Base-by-base conservation (phyloP, 371 early-diverging fungal species). In the Mucor irregularis region DNA sequence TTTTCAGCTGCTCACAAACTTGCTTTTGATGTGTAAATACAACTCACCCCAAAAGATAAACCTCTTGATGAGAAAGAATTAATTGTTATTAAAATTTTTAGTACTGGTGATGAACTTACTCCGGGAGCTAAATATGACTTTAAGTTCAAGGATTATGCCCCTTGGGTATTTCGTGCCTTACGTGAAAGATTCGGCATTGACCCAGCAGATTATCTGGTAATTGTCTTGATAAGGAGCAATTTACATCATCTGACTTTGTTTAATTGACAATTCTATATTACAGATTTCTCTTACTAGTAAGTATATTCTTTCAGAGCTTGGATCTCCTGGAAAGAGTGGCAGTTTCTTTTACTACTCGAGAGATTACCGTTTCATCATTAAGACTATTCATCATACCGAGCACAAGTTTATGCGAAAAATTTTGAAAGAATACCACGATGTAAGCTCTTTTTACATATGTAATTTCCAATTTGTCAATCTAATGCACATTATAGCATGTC, bases 331-430 rank as follows among this genome's bases (percentile, higher is more conserved):
- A 31, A 97, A 96, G 72, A 90, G 91, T 62, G 94, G 96, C 13
- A 90, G 90, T 56, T 97, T 96, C 80, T 97, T 98, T 70, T 98
- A 96, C 77, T 94, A 90, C 73, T 96, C 95, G 17, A 88, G 90
- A 64, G 98, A 98, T 79, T 96, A 93, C 73, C 90, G 97, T 13
- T 97, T 94, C 70, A 97, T 98, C 62, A 98, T 98, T 83, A 98
- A 98, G 63, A 97, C 98, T 4, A 91, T 98, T 40, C 94, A 91
- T 72, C 91, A 90, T 58, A 78, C 91, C 0, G 98, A 97, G 66
- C 97, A 97, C 71, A 90, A 88, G 64, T 95, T 93, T 58, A 78
- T 97, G 81, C 82, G 90, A 39, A 83, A 84, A 55, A 91, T 95
- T 25, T 79, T 97, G 38, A 84, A 83, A 48, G 76, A 91, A 29